Percentiles rank a stretch among this genome's conserved stretches.
These are phyloP conservation scores for Coleophoma cylindrospora DNA, from an alignment of 2,329 filamentous ascomycete genomes.

Conservation along the genomic window DNA sequence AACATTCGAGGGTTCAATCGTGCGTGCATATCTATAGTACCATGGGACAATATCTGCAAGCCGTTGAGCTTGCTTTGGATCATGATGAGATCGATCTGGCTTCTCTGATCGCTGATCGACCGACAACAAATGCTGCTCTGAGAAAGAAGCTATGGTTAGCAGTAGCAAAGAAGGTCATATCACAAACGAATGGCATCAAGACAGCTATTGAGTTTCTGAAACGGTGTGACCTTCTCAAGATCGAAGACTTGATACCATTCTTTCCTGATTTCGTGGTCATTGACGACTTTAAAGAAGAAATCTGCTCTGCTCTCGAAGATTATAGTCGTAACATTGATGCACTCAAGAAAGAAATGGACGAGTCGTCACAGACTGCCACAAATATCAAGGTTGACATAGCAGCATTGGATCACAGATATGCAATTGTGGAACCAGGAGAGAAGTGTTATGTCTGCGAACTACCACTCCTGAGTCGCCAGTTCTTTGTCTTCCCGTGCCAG, in stretches of 20 bases:
- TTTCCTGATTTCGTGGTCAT: conserved; percentile 99
- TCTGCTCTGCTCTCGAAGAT: conserved; percentile 87
- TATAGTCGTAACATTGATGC: conserved; percentile 88
- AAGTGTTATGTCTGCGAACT: conserved; percentile 85
- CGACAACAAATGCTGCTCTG: conserved; percentile 71
- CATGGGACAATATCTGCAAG: conserved; percentile 92
- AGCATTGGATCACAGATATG: conserved; percentile 81
- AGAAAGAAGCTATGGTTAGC: conserved; percentile 95
- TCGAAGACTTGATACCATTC: conserved; percentile 96
- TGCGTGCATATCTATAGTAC: conserved; percentile 96
- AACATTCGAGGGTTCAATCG: conserved; percentile 86
- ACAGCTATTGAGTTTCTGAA: conserved; percentile 90
- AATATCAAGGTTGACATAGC: conserved; percentile 91
- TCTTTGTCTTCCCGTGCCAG: conserved; percentile 98
- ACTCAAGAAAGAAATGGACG: conserved; percentile 92
- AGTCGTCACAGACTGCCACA: conserved; percentile 78
- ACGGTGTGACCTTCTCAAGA: conserved; percentile 84
- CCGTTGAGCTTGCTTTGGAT: conserved; percentile 86
- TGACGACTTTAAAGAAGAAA: conserved; percentile 98
- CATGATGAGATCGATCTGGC: conserved; percentile 89
- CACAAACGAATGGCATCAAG: conserved; percentile 81
- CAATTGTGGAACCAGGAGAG: conserved; percentile 94
- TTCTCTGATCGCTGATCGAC: conserved; percentile 80
- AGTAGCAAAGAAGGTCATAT: conserved; percentile 91
- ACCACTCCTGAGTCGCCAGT: conserved; percentile 82